phyloP scores from a whole-genome alignment of 805 yeast species.

The Candida methanosorbosa region DNA sequence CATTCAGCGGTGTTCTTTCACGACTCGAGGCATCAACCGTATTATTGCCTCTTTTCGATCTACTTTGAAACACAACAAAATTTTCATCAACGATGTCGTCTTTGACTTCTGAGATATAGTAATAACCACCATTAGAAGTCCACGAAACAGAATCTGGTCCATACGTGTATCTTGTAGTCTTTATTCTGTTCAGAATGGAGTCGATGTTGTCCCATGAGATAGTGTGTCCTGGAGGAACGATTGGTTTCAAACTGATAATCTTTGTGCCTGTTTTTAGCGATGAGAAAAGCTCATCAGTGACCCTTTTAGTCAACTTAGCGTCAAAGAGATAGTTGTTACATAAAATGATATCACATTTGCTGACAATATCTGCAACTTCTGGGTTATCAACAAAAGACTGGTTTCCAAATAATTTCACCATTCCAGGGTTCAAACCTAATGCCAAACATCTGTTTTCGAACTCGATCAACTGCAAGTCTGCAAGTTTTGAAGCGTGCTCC shows the following conservation, averaged over 20 bases:
- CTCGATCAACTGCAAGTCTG: conserved; percentile 51
- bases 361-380: conserved; percentile 43
- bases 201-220: conserved; percentile 46
- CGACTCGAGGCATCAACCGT: conserved; percentile 8
- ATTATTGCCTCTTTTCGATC: conserved; percentile 11
- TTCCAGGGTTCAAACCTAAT: conserved; percentile 57
- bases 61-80: conserved; percentile 19
- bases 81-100: conserved; percentile 24
- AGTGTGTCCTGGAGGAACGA: conserved; percentile 69
- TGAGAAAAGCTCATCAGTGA: conserved; percentile 50
- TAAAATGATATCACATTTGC: conserved; percentile 61
- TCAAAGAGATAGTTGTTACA: conserved; percentile 83
- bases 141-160: conserved; percentile 75
- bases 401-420: conserved; percentile 47
- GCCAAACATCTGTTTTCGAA: conserved; percentile 47
- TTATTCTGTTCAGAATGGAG: conserved; percentile 54
- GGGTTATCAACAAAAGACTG: conserved; percentile 67
- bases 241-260: conserved; percentile 69
- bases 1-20: conserved; percentile 20
- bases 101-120: conserved; percentile 65
- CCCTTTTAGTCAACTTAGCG: conserved; percentile 58
- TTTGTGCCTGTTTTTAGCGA: conserved; percentile 66
- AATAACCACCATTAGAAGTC: conserved; percentile 79
- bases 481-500: conserved; percentile 69
- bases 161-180: conserved; percentile 55